Conservation (phyloP, 2,329 filamentous ascomycete genomes). For the Ciborinia camelliae region DNA sequence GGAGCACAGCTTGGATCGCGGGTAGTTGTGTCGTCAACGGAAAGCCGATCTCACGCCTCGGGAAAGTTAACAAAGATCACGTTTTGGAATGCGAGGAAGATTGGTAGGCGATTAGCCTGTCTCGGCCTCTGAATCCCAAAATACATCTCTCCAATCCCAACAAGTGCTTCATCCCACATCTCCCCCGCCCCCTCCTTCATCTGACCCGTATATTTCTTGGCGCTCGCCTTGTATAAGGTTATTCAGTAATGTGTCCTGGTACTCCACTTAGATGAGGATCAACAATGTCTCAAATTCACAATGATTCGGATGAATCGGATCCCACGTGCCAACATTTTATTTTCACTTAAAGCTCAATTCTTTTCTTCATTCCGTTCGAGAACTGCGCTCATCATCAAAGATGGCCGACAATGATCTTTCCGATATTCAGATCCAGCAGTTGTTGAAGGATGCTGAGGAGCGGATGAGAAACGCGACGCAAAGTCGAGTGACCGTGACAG, state of each 20-base stretch:
- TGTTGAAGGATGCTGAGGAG: constrained; percentile 61
- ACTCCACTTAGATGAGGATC: no score
- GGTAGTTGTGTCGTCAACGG: constrained; percentile 9
- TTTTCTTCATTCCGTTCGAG: not conserved
- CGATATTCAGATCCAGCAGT: constrained; percentile 60
- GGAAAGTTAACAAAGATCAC: no score
- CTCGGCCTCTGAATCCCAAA: constrained; percentile 86
- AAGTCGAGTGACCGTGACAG: constrained; percentile 30
- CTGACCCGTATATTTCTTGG: constrained; percentile 75
- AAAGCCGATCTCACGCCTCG: no score
- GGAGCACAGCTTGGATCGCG: constrained; percentile 16
- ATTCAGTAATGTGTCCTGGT: no score
- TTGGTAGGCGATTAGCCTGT: no score
- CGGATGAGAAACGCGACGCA: constrained; percentile 47
- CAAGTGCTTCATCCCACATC: constrained; percentile 77
- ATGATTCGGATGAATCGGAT: not conserved
- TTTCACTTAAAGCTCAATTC: constrained; percentile 10
- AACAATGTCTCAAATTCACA: no score
- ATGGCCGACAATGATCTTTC: constrained; percentile 48
- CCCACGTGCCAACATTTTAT: constrained; percentile 3
- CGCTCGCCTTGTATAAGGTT: no score
- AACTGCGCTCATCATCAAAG: constrained; percentile 11
- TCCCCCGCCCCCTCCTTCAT: constrained; percentile 71
- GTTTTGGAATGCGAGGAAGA: no score
- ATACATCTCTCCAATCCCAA: constrained; percentile 93